Evolutionary conservation across 2,329 filamentous ascomycete genomes (phyloP), one percentile per base, ranked within the genome.

Genomic region (Fusarium haematococcum): DNA sequence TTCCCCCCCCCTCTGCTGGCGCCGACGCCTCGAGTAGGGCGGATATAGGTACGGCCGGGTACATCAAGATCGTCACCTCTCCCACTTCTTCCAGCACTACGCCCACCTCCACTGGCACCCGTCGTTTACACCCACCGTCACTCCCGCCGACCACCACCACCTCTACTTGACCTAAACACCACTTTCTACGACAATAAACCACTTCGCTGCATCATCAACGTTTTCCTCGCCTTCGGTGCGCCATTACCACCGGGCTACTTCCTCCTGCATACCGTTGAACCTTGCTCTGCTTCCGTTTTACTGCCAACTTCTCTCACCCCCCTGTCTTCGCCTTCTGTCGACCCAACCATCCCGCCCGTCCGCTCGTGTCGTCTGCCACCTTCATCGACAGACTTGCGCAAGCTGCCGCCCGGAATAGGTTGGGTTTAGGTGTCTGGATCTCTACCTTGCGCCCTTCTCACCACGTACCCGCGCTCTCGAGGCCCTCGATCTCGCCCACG

Each of bases 1-100:
- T 52, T 9, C 2, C 41, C 23, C 27, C 27, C 45, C 20, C 43
- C 30, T 30, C 35, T 57, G 8, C n/a, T 25, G 41, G 20, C 35
- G 45, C 27, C 39, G 56, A 33, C 33, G 56, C 63, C 25, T 27
- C 65, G 37, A 56, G 75, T 32, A 63, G 63, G 65, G 69, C 70
- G 76, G 77, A 79, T 79, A 79, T 79, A 77, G 77, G 67, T 76
- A 79, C 74, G 77, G 73, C 74, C 69, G 74, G 73, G 75, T 77
- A 72, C 73, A 70, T 62, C 60, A 65, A 70, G 68, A 72, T 70
- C 73, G 74, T 77, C 76, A 77, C 71, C 73, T 70, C 71, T 65
- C 63, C 63, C 62, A 56, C 58, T 66, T 68, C 63, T 71, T 56
- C 58, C 43, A 52, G 65, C 67, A 73, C 76, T 75, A 77, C 74